Evolutionary conservation across 495 filamentous ascomycete species (phyloP), one percentile per base, ranked within the genome.

Genomic region (Lepraria neglecta): DNA sequence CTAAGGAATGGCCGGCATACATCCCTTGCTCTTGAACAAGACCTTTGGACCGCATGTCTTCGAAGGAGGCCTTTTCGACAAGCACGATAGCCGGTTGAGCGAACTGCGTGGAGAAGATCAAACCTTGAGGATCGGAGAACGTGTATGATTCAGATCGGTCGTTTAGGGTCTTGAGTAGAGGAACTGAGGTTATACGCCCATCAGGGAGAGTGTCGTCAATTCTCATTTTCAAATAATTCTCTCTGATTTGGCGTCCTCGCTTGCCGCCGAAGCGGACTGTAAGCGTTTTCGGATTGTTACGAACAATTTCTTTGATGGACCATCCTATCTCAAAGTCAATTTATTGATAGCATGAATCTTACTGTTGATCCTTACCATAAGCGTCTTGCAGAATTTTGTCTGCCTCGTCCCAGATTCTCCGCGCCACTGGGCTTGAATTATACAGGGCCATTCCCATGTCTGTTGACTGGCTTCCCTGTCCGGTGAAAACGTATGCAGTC

Each of bases 381-480:
- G 58, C 63, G 10, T 72, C 62, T 21, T 65, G 64, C 30, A 76
- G 65, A 43, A 71, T 68, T n/a, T 62, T 63, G 61, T 78, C 74
- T 10, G 72, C 73, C n/a, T 63, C 50, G 54, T 77, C 75, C 76
- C 76, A 78, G 47, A 78, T 58, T 6, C 60, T 53, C 40, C 69
- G 65, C 3, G 74, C 76, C 0, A 66, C 68, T 7, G 61, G 10
- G 58, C 74, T 77, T 14, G 58, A 59, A 10, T 64, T 67, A 58
- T 77, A 75, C 12, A 77, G 61, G 17, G 73, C 70, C 75, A 78
- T 77, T 4, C 76, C 76, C 76, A 78, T 78, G 6, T 65, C 66
- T 33, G 64, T 64, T 50, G 69, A 64, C 60, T 78, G 76, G 48
- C 72, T 74, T 4, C 76, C 76, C 56, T 78, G 76, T 7, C 76